These are phyloP conservation scores for Fistulifera pelliculosa DNA, from an alignment of 108 stramenopile species.

Conservation along the genomic window DNA sequence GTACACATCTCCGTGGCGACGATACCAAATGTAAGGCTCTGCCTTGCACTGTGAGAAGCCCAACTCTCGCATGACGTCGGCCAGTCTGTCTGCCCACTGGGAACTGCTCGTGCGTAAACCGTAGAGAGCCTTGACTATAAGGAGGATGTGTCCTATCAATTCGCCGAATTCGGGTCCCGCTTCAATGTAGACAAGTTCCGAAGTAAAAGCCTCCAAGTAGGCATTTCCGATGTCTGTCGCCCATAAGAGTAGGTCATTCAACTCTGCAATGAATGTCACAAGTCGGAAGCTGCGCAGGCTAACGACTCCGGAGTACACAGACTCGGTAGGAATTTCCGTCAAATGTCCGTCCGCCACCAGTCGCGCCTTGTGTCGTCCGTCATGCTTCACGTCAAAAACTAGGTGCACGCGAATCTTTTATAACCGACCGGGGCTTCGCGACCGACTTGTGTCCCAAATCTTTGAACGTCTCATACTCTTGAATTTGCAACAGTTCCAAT, in stretches of 20 bases:
- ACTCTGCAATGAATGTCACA: constrained; percentile 10
- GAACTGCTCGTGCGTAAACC: constrained; percentile 11
- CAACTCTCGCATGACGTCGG: constrained; percentile 15
- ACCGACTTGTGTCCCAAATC: constrained; percentile 9
- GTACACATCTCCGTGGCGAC: not conserved
- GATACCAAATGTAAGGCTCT: constrained; percentile 32
- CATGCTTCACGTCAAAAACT: constrained; percentile 34
- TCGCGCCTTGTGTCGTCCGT: constrained; percentile 21
- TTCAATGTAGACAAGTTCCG: constrained; percentile 12
- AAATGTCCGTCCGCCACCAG: constrained; percentile 25
- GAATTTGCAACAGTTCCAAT: constrained; percentile 13
- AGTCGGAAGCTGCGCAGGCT: constrained; percentile 10
- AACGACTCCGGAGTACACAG: constrained; percentile 25
- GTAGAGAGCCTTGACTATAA: constrained; percentile 16
- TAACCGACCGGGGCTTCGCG: constrained; percentile 3
- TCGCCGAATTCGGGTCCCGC: constrained; percentile 23
- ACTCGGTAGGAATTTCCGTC: constrained; percentile 18
- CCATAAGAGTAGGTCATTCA: constrained; percentile 9
- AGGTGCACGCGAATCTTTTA: constrained; percentile 25
- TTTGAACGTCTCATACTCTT: constrained; percentile 20
- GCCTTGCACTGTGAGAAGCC: constrained; percentile 24
- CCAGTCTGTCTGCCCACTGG: not conserved
- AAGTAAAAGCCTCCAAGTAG: constrained; percentile 12
- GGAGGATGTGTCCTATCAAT: constrained; percentile 3
- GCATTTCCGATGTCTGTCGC: constrained; percentile 19